Conservation (phyloP, 1,284 basidiomycete genomes). For the Neonothopanus nambi region DNA sequence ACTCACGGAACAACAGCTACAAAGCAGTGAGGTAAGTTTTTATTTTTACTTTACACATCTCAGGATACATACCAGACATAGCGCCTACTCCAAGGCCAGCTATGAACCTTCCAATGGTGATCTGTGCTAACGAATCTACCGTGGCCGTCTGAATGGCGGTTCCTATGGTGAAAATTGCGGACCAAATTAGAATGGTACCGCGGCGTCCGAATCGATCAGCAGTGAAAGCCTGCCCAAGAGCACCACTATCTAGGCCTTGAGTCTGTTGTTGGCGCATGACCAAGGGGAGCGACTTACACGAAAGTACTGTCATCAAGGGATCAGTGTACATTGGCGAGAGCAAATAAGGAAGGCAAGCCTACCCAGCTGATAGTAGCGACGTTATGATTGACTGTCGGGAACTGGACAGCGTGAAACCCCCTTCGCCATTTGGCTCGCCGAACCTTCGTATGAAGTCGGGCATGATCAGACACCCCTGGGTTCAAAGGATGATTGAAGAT, state of each 20-base stretch:
- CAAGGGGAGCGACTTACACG: constrained; percentile 40
- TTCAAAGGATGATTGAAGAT: background rate
- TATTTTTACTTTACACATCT: background rate
- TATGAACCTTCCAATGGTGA: constrained; percentile 69
- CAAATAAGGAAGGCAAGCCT: constrained; percentile 37
- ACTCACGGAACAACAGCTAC: constrained; percentile 68
- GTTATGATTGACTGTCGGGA: constrained; percentile 73
- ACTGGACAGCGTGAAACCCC: constrained; percentile 54
- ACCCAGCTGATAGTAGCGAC: constrained; percentile 78
- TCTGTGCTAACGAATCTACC: constrained; percentile 57
- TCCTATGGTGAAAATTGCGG: constrained; percentile 72
- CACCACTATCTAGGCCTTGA: constrained; percentile 44
- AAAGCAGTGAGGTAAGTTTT: background rate
- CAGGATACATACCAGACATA: constrained; percentile 50
- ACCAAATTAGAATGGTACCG: constrained; percentile 76
- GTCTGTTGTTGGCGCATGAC: background rate
- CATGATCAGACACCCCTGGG: constrained; percentile 79
- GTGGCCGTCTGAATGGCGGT: constrained; percentile 73
- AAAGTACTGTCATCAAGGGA: constrained; percentile 50
- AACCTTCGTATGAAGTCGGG: constrained; percentile 73
- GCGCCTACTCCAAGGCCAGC: constrained; percentile 80
- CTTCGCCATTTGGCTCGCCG: constrained; percentile 53
- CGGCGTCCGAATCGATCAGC: constrained; percentile 72
- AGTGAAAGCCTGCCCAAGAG: constrained; percentile 74
- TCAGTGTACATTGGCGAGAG: constrained; percentile 10